Conservation (phyloP, 2,329 filamentous ascomycete genomes). For the Ampelomyces quisqualis region DNA sequence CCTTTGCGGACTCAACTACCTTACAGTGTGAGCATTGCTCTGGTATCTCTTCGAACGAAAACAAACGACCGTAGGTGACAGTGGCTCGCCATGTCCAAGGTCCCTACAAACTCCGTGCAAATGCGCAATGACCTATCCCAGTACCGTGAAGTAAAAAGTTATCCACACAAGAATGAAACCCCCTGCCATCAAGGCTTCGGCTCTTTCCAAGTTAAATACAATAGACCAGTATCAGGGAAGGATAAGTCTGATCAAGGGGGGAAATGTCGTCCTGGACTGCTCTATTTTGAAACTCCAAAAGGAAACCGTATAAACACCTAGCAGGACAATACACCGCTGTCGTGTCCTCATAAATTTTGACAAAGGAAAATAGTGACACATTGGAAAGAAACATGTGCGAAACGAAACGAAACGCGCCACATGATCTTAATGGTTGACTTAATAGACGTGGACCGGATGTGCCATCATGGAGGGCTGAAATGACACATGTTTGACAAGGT, state of each 20-base stretch:
- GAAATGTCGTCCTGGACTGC: slow-evolving; percentile 16
- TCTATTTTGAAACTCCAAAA: slow-evolving; percentile 39
- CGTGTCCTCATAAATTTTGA: slow-evolving; percentile 44
- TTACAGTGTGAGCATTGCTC: slow-evolving; percentile 41
- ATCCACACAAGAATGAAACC: slow-evolving; percentile 19
- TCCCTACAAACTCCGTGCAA: slow-evolving; percentile 21
- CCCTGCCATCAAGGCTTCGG: slow-evolving; percentile 37
- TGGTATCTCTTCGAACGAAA: slow-evolving; percentile 42
- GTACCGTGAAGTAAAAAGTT: slow-evolving; percentile 13
- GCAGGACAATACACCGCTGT: slow-evolving; percentile 30
- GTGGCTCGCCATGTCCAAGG: slow-evolving; percentile 14
- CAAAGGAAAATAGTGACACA: slow-evolving; percentile 35
- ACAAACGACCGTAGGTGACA: slow-evolving; percentile 30
- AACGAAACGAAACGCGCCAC: slow-evolving; percentile 11
- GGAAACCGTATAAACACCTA: slow-evolving; percentile 32
- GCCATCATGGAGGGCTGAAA: slow-evolving; percentile 44
- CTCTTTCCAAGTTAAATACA: slow-evolving; percentile 33
- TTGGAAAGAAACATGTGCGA: slow-evolving; percentile 34
- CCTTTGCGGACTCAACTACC: slow-evolving; percentile 30
- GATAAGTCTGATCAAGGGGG: slow-evolving; percentile 27
- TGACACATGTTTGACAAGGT: slow-evolving; percentile 45
- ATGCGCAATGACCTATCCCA: slow-evolving; percentile 18
- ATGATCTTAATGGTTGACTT: slow-evolving; percentile 14
- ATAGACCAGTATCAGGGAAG: slow-evolving; percentile 22
- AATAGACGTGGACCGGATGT: slow-evolving; percentile 42